Evolutionary conservation across 202 grass and related monocot genomes (phyloP).

Genomic region (Panicum hallii): DNA sequence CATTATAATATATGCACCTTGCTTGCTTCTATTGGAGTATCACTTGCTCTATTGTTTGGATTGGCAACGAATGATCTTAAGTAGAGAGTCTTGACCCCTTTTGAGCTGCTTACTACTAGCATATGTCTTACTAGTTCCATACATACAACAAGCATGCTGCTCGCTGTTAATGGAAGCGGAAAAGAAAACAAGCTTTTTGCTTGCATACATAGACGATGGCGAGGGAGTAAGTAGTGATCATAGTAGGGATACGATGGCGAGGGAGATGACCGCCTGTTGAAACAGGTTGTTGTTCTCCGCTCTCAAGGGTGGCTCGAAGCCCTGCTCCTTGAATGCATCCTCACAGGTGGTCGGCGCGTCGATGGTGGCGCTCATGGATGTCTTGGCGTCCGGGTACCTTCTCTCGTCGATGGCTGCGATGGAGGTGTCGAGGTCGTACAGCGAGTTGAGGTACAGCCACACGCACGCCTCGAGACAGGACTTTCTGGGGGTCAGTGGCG

Average conservation of each 20-base stretch:
- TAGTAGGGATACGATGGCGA: slow-evolving; percentile 46
- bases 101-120: no score
- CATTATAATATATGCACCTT: no score
- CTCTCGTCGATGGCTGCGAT: slow-evolving; percentile 39
- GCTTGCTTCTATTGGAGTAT: no score
- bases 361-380: slow-evolving; percentile 41
- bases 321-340: slow-evolving; percentile 62
- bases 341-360: slow-evolving; percentile 65
- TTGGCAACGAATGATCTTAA: no score
- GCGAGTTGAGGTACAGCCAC: slow-evolving; percentile 47
- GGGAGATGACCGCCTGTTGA: slow-evolving; percentile 63
- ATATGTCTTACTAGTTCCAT: no score
- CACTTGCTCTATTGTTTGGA: no score
- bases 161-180: no score
- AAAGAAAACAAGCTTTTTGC: no score
- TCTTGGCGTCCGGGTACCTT: slow-evolving; percentile 54
- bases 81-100: no score
- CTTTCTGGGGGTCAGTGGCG: slow-evolving; percentile 4
- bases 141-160: no score
- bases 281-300: slow-evolving; percentile 37
- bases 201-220: neutral
- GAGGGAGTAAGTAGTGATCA: neutral
- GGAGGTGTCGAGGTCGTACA: slow-evolving; percentile 27
- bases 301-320: slow-evolving; percentile 47
- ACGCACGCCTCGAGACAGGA: slow-evolving; percentile 63